Percentiles rank a stretch among this genome's conserved stretches.
Evolutionary conservation across 2,329 filamentous ascomycete species (phyloP).

Genomic region (Arthrobotrys sphaeroides): DNA sequence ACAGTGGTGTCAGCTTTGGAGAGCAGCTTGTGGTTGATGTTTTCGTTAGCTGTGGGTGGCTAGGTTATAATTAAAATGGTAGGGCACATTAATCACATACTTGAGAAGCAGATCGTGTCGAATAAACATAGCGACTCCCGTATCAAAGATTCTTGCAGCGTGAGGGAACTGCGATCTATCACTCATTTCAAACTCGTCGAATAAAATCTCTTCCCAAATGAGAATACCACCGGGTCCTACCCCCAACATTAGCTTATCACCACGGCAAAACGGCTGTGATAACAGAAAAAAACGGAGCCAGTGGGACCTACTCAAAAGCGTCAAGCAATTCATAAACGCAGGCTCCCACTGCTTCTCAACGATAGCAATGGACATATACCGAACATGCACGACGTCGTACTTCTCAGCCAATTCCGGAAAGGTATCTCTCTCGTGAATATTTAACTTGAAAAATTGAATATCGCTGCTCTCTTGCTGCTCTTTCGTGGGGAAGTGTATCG

Average conservation of each 20-base stretch:
- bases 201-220: conserved; percentile 22
- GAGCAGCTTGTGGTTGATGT: conserved; percentile 1
- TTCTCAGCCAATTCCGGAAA: conserved; percentile 5
- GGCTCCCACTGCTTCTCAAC: neutral
- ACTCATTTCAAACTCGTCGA: conserved; percentile 9
- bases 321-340: neutral
- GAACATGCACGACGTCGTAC: conserved; percentile 25
- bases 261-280: too few relatives aligned
- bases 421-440: conserved; percentile 23
- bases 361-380: conserved; percentile 22
- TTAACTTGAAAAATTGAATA: conserved; percentile 4
- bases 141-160: conserved; percentile 9
- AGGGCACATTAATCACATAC: neutral
- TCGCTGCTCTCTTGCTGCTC: neutral
- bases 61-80: too few relatives aligned
- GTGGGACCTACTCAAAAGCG: neutral
- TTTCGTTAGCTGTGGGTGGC: too few relatives aligned
- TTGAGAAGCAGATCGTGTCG: neutral
- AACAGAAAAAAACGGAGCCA: neutral
- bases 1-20: conserved; percentile 13
- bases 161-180: neutral
- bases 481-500: conserved; percentile 10
- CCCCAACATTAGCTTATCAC: too few relatives aligned
- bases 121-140: neutral
- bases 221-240: conserved; percentile 19